Base-by-base conservation (phyloP, 192 early-diverging fungal genomes). In the Bifiguratus adelaidae region DNA sequence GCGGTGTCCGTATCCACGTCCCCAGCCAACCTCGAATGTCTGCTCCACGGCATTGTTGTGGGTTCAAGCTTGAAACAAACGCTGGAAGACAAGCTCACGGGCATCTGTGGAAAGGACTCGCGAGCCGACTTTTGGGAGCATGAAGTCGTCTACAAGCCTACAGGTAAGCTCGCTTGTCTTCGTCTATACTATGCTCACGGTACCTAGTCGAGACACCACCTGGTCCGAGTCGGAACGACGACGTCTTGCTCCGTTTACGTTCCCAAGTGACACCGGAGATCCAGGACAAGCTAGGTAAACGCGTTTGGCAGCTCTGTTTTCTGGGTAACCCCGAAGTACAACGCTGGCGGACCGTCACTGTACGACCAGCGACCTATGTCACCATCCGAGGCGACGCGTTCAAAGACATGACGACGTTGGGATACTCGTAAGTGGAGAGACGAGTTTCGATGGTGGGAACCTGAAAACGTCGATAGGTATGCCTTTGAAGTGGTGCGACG, bases 321-420 rank as follows among this genome's bases (percentile, higher is more conserved):
- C 55, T 73, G 3, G 84, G 82, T 23, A 72, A 77, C 47, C 85
- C 85, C 0, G 88, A 88, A 58, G 81, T 82, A 11, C 77, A 74
- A 22, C 75, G 73, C 4, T 66, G 67, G 12, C 59, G 72, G 34
- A 65, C 71, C 16, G 74, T 73, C 3, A 80, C 70, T 1, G 78
- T 78, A 19, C 71, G 82, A 23, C 78, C 80, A 4, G 74, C 71
- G 6, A 72, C 82, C 21, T 68, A 81, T 51, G 75, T 80, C 11
- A 65, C 70, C 34, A 52, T 74, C 12, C 58, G 73, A n/a, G 86
- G 81, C 12, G 79, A 88, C 52, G 78, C 72, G 0, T 62, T 83
- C 47, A 60, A 72, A 53, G 85, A 80, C 44, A 71, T 88, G 60
- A 70, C 67, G 22, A 65, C 82, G 30, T 58, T 90, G 7, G 82